Conservation (phyloP, 495 filamentous ascomycete genomes). For the Sordaria brevicollis region DNA sequence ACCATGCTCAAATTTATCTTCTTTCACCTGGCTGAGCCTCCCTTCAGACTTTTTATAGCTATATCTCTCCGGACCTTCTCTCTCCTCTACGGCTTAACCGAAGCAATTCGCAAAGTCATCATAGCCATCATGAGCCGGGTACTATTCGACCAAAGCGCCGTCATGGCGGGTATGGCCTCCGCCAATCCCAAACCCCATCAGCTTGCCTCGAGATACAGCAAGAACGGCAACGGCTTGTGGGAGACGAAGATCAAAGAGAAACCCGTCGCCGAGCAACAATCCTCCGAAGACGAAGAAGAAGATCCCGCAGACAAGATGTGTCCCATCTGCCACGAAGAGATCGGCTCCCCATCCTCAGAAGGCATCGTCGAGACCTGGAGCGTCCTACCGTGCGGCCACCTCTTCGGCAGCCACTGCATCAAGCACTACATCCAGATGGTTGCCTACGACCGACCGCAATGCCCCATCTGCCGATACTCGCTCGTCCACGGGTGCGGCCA, state of each 20-base stretch:
- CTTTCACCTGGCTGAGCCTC: neutral
- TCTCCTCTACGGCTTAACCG: neutral
- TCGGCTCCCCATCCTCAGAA: conserved; percentile 25
- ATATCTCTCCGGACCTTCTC: neutral
- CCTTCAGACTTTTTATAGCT: neutral
- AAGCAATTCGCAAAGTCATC: neutral
- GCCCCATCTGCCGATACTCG: conserved; percentile 30
- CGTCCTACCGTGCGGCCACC: conserved; percentile 33
- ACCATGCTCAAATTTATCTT: neutral
- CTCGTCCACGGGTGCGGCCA: conserved; percentile 32
- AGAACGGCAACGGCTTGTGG: conserved; percentile 1
- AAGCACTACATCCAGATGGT: conserved; percentile 33
- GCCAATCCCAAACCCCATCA: no score
- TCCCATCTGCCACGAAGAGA: conserved; percentile 34
- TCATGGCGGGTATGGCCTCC: neutral
- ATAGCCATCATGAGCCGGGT: neutral
- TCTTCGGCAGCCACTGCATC: conserved; percentile 37
- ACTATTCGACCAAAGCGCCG: neutral
- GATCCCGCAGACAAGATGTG: conserved; percentile 21
- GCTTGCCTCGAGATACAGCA: neutral
- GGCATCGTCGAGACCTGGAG: conserved; percentile 32
- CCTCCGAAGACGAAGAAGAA: no score
- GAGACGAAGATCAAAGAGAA: conserved; percentile 2
- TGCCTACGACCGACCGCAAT: conserved; percentile 21
- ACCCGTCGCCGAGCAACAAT: no score